Evolutionary conservation across 768 basidiomycete genomes (phyloP).

Genomic region (Auriculariales sp.): DNA sequence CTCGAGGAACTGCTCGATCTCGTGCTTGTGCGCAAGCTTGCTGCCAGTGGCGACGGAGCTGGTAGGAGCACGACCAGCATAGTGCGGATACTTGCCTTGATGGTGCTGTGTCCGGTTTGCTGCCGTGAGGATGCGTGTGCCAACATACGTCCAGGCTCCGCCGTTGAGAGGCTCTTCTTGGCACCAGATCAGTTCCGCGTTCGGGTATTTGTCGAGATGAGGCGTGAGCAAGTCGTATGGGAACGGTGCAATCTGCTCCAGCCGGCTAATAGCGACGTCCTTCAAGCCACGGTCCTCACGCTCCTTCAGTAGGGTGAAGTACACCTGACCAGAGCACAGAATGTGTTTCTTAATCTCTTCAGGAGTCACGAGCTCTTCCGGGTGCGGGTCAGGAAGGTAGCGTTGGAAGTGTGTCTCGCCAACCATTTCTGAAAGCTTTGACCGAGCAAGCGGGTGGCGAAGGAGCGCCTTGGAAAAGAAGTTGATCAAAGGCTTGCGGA

Average conservation of each 20-base stretch:
- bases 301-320: constrained; percentile 77
- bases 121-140: constrained; percentile 88
- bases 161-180: constrained; percentile 94
- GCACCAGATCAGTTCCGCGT: constrained; percentile 86
- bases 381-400: constrained; percentile 75
- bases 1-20: constrained; percentile 56
- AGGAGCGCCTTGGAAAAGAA: constrained; percentile 97
- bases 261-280: constrained; percentile 83
- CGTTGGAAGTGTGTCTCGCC: constrained; percentile 86
- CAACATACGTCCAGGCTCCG: constrained; percentile 94
- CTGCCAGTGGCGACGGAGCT: constrained; percentile 86
- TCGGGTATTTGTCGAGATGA: constrained; percentile 92
- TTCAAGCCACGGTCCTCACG: constrained; percentile 84
- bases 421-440: constrained; percentile 74
- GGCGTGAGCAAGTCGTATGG: constrained; percentile 94
- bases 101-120: constrained; percentile 82
- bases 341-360: constrained; percentile 88
- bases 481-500: constrained; percentile 92
- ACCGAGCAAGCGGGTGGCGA: constrained; percentile 87
- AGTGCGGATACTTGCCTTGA: constrained; percentile 76
- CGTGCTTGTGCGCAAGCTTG: constrained; percentile 86
- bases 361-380: constrained; percentile 55
- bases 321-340: constrained; percentile 89
- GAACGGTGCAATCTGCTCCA: constrained; percentile 95
- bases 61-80: constrained; percentile 86